Conservation (phyloP, 805 yeast genomes). For the Nakazawaea ishiwadae region DNA sequence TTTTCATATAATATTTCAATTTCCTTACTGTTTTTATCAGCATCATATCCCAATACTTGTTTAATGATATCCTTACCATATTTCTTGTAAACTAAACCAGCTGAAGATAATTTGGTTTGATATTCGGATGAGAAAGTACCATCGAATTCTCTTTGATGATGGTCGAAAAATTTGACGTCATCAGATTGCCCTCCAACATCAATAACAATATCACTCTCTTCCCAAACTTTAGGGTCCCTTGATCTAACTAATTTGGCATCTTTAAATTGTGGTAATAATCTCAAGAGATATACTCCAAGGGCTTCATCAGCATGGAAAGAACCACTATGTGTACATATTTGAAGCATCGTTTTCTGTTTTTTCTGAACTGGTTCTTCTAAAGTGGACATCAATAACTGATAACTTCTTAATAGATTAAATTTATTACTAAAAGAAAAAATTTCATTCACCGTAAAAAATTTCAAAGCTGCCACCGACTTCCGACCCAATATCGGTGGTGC, state of each 20-base stretch:
- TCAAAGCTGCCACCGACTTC: too few relatives aligned
- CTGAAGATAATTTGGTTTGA: slow-evolving; percentile 82
- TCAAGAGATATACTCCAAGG: slow-evolving; percentile 84
- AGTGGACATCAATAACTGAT: too few relatives aligned
- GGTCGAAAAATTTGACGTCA: slow-evolving; percentile 82
- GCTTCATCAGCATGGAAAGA: slow-evolving; percentile 97
- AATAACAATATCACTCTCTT: slow-evolving; percentile 78
- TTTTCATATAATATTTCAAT: slow-evolving; percentile 65
- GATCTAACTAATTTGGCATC: slow-evolving; percentile 75
- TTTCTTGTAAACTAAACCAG: slow-evolving; percentile 89
- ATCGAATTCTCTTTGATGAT: slow-evolving; percentile 89
- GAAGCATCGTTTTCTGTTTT: slow-evolving; percentile 35
- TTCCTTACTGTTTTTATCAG: slow-evolving; percentile 29
- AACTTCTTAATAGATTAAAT: too few relatives aligned
- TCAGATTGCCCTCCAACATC: slow-evolving; percentile 95
- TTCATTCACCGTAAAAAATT: too few relatives aligned
- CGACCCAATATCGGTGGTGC: too few relatives aligned
- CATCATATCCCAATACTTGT: slow-evolving; percentile 39
- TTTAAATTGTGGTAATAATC: slow-evolving; percentile 61
- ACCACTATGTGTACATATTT: slow-evolving; percentile 89
- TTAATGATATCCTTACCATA: slow-evolving; percentile 68
- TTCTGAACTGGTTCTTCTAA: slow-evolving; percentile 13
- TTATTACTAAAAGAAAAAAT: neutral
- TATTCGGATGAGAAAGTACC: slow-evolving; percentile 64
- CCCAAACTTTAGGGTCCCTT: slow-evolving; percentile 80